These are phyloP conservation scores for Helotiales sp. DNA, from an alignment of 2,329 filamentous ascomycete genomes.

Conservation along the genomic window DNA sequence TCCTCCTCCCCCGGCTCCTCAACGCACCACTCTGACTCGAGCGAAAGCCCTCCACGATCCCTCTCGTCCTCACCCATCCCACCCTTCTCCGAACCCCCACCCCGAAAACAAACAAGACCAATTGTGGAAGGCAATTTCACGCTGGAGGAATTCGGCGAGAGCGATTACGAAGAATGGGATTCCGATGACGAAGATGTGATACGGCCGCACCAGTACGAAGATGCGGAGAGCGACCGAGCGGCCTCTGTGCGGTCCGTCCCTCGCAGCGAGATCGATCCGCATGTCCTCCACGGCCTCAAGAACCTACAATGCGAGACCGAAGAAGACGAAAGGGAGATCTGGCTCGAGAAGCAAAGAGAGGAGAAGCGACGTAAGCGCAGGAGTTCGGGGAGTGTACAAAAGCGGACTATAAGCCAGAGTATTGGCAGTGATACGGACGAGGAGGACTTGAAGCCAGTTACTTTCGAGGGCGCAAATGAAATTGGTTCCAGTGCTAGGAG, in stretches of 20 bases:
- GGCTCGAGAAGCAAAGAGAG: conserved; percentile 31
- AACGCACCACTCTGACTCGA: conserved; percentile 34
- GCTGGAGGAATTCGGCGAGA: conserved; percentile 40
- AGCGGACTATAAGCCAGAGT: conserved; percentile 41
- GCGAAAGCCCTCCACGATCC: conserved; percentile 38
- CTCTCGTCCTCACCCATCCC: conserved; percentile 33
- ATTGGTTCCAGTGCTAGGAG: conserved; percentile 42
- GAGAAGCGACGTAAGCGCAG: conserved; percentile 40
- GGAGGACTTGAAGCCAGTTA: conserved; percentile 41
- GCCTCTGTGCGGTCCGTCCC: conserved; percentile 28
- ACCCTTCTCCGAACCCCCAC: conserved; percentile 24
- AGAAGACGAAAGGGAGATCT: conserved; percentile 37
- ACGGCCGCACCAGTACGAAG: conserved; percentile 42
- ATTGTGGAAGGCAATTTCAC: conserved; percentile 40
- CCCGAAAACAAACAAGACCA: conserved; percentile 18
- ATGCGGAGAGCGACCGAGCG: conserved; percentile 40
- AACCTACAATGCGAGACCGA: conserved; percentile 34
- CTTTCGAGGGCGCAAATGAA: conserved; percentile 40
- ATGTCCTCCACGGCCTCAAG: conserved; percentile 28
- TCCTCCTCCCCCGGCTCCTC: conserved; percentile 45
- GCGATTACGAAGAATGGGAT: conserved; percentile 39
- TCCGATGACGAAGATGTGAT: conserved; percentile 39
- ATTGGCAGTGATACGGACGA: conserved; percentile 45
- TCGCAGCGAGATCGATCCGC: conserved; percentile 33
- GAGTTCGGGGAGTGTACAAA: conserved; percentile 40